Base-by-base conservation (phyloP, 225 moss, liverwort and hornwort genomes). In the Physcomitrium patens region DNA sequence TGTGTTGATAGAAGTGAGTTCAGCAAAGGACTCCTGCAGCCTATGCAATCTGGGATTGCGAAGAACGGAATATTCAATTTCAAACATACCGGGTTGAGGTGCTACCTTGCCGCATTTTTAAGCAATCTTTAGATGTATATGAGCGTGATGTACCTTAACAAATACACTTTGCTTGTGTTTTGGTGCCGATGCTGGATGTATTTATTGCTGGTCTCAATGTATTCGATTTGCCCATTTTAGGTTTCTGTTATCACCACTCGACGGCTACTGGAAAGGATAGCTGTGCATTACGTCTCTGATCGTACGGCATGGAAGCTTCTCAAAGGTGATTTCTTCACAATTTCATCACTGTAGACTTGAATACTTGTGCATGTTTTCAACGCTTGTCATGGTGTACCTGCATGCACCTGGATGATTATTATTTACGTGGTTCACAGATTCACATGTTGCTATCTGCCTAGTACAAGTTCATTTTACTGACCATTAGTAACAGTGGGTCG, bases 281-380 rank as follows among this genome's bases (percentile, higher is more conserved):
- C 81, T 26, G 91, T 97, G 46, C 85, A 90, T 68, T 77, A 89
- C 75, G 89, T 85, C 53, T 78, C 91, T 59, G 87, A 83, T 65
- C 93, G 95, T 18, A 89, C 88, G 79, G 95, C 99, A 64, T 95
- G 99, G 99, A 99, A 95, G 76, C 89, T 99, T 67, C 80, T 99
- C 48, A 99, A 99, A 89, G 97, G 97, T 97, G 69, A 71, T 28
- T 3, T 55, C 55, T 19, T 17, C 12, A 9, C 12, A 31, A 53
- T 42, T 42, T 1, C 28, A 18, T 43, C 26, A 37, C 7, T 4
- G 5, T 37, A 4, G 31, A 37, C 31, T 37, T 17, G 7, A 68
- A 48, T 7, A 1, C 16, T 58, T 46, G 41, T 60, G 37, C 13
- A 3, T 45, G 24, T 60, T 31, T 26, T 56, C 69, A 22, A 7